These are phyloP conservation scores for Pyrus betulifolia DNA, from an alignment of 306 rosid genomes.

Conservation along the genomic window DNA sequence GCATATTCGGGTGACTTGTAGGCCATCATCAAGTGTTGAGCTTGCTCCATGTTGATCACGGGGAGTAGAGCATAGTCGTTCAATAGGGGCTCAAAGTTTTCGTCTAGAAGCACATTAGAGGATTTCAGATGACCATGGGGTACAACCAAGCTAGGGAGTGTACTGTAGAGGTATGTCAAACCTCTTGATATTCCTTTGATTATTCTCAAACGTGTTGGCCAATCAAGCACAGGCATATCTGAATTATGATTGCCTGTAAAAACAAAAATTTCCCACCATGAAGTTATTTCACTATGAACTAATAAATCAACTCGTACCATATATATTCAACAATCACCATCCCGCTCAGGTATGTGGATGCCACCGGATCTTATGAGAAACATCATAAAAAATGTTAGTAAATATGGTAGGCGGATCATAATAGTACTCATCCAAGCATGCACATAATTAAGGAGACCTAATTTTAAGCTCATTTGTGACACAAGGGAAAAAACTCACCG, in stretches of 20 bases:
- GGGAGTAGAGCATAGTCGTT: conserved; percentile 70
- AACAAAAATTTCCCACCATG: background rate
- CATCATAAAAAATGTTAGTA: background rate
- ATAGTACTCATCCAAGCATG: background rate
- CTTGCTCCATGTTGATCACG: conserved; percentile 53
- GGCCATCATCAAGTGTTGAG: conserved; percentile 69
- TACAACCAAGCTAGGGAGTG: conserved; percentile 53
- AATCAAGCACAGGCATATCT: conserved; percentile 50
- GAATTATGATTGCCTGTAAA: conserved; percentile 48
- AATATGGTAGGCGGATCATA: background rate
- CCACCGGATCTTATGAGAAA: background rate
- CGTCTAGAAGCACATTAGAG: conserved; percentile 69
- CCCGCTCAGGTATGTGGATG: background rate
- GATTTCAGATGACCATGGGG: conserved; percentile 95
- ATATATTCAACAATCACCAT: background rate
- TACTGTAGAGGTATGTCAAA: conserved; percentile 47
- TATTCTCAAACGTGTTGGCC: conserved; percentile 78
- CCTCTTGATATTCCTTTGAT: conserved; percentile 73
- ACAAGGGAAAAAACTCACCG: conserved; percentile 28
- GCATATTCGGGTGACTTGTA: conserved; percentile 87
- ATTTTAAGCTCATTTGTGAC: background rate
- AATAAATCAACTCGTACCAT: background rate
- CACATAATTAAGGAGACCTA: background rate
- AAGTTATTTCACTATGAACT: background rate
- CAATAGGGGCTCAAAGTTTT: conserved; percentile 52